Evolutionary conservation across 1,139 yeast genomes (phyloP), one percentile per base, ranked within the genome.

Genomic region (Arxiozyma heterogenica): DNA sequence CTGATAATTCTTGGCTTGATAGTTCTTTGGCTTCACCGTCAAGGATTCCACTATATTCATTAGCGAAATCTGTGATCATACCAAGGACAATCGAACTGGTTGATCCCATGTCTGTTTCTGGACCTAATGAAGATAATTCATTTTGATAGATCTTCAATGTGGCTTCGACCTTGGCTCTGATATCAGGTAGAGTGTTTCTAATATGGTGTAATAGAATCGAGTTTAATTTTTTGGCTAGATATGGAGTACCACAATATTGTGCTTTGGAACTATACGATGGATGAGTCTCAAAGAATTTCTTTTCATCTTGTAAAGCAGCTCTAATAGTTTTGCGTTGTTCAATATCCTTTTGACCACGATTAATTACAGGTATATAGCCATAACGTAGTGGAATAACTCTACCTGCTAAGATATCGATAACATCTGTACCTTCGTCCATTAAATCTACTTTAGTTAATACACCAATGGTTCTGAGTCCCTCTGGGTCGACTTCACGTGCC

Each of bases 371-470:
- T 52, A 93, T 96, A 67, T 93, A 93, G 54, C 98, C 98, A 58
- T 89, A 88, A 71, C 97, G 81, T 65, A 93, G 79, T 12, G 98
- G 98, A 66, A 93, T 93, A 54, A 93, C 93, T 69, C 96, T 80
- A 56, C 98, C 98, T 8, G 97, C 96, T 66, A 93, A 78, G 65
- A 93, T 93, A 70, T 93, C 98, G 68, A 90, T 85, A 48, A 93
- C 98, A 73, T 93, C 98, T n/a, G 98, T 93, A 60, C 98, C 98
- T 69, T 89, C 84, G 69, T 93, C 98, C 98, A 93, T 93, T 65
- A 93, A 79, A 71, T 93, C 98, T 52, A 93, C 96, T 72, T 93
- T 93, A 42, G 98, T 93, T 65, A 93, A 79, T 53, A 93, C 98
- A 74, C 98, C 98, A 64, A 93, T 89, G 41, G 98, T 93, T 74